Conservation (phyloP, 139 green algal species). For the Monoraphidium neglectum region DNA sequence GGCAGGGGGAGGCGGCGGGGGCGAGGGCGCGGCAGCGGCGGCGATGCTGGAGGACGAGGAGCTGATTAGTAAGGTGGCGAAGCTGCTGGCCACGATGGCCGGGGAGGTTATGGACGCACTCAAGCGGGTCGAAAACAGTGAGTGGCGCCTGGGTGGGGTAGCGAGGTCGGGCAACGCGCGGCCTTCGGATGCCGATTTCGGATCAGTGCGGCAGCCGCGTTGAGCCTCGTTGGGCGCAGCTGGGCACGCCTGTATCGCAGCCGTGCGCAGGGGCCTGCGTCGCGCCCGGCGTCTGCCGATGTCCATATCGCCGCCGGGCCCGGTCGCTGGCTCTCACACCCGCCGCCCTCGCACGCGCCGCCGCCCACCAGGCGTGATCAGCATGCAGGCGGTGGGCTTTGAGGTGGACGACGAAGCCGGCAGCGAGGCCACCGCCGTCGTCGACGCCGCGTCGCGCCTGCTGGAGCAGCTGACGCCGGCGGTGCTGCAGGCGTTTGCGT, state of each 20-base stretch:
- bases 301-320: not conserved
- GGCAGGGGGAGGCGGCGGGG: not conserved
- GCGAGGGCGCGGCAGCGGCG: not conserved
- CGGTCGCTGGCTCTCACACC: not conserved
- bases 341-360: no score
- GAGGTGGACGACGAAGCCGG: constrained; percentile 63
- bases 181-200: no score
- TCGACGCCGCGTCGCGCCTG: constrained; percentile 37
- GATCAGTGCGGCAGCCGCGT: no score
- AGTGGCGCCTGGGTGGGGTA: not conserved
- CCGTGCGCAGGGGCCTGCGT: not conserved
- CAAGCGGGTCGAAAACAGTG: constrained; percentile 87
- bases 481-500: constrained; percentile 56
- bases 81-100: constrained; percentile 76
- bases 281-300: not conserved
- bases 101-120: constrained; percentile 81
- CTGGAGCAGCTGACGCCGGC: constrained; percentile 54
- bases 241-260: no score
- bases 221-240: no score
- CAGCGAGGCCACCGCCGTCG: constrained; percentile 49
- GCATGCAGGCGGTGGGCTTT: constrained; percentile 70
- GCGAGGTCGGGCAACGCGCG: no score
- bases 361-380: constrained; percentile 60
- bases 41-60: constrained; percentile 53
- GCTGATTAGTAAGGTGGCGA: constrained; percentile 63